Percentiles rank a stretch among this genome's conserved stretches.
Conservation (phyloP, 352 stramenopile genomes). For the Phytophthora litchii region DNA sequence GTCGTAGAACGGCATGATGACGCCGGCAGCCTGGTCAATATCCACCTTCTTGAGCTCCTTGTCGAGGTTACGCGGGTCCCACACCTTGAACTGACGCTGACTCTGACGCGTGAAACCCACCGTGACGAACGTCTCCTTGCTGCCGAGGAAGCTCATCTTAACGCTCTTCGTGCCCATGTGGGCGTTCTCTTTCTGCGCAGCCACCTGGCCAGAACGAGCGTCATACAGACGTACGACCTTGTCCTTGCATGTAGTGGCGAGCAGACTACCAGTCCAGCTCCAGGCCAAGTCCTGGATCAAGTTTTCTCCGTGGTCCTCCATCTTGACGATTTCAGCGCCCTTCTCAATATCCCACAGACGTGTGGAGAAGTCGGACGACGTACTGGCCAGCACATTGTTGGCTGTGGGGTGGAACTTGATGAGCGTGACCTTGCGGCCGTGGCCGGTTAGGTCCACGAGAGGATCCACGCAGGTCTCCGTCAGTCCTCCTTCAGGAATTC, state of each 20-base stretch:
- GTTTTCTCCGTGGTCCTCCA: conserved; percentile 86
- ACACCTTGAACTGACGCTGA: conserved; percentile 93
- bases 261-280: conserved; percentile 96
- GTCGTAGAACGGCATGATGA: conserved; percentile 99
- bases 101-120: conserved; percentile 97
- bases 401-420: conserved; percentile 98
- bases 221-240: conserved; percentile 98
- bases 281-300: conserved; percentile 98
- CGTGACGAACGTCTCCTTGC: conserved; percentile 96
- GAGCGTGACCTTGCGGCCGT: conserved; percentile 97
- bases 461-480: conserved; percentile 95
- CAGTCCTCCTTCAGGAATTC: conserved; percentile 94
- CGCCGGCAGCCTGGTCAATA: conserved; percentile 97
- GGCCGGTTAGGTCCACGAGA: conserved; percentile 95
- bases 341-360: conserved; percentile 99
- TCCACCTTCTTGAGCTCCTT: conserved; percentile 95
- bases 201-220: conserved; percentile 85
- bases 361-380: conserved; percentile 95
- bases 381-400: conserved; percentile 96
- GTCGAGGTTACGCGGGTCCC: conserved; percentile 89
- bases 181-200: conserved; percentile 85
- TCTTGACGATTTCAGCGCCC: conserved; percentile 89
- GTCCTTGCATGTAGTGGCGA: conserved; percentile 98
- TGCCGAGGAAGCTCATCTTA: conserved; percentile 97
- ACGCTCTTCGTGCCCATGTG: conserved; percentile 98